These are phyloP conservation scores for Thuja plicata DNA, from an alignment of 83 land plant genomes.

Conservation along the genomic window DNA sequence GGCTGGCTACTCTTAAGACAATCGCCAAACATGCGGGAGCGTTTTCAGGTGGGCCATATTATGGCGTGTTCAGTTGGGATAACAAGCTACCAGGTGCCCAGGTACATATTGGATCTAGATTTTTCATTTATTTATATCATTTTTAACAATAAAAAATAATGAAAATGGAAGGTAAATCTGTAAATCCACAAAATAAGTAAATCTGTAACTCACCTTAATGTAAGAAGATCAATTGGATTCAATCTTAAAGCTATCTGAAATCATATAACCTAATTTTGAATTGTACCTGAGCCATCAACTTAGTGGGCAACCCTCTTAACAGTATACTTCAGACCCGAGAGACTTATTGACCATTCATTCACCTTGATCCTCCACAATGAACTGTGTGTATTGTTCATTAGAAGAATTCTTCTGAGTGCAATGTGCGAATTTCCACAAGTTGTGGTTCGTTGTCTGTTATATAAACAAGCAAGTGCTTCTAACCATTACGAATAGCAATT, in stretches of 20 bases:
- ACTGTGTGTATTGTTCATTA: neutral
- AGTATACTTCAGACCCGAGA: too few relatives aligned
- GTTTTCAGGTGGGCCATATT: conserved; percentile 34
- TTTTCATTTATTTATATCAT: conserved; percentile 2
- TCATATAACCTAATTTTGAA: neutral
- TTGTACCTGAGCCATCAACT: neutral
- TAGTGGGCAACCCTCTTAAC: too few relatives aligned
- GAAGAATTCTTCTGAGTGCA: neutral
- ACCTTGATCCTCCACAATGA: neutral
- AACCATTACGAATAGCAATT: neutral
- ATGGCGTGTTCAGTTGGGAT: conserved; percentile 83
- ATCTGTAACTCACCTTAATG: neutral
- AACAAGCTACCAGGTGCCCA: conserved; percentile 85
- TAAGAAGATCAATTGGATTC: neutral
- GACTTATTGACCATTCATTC: neutral
- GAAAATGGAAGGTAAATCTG: too few relatives aligned
- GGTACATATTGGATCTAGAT: neutral
- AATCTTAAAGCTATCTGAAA: neutral
- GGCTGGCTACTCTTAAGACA: conserved; percentile 46
- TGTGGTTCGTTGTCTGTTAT: neutral
- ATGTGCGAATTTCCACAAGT: neutral
- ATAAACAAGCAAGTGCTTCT: neutral
- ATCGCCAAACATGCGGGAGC: conserved; percentile 70
- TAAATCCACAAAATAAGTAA: neutral
- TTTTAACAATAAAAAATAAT: too few relatives aligned